Evolutionary conservation across 1,284 basidiomycete genomes (phyloP), one percentile per base, ranked within the genome.

Genomic region (Pyrrhoderma lamaoense): DNA sequence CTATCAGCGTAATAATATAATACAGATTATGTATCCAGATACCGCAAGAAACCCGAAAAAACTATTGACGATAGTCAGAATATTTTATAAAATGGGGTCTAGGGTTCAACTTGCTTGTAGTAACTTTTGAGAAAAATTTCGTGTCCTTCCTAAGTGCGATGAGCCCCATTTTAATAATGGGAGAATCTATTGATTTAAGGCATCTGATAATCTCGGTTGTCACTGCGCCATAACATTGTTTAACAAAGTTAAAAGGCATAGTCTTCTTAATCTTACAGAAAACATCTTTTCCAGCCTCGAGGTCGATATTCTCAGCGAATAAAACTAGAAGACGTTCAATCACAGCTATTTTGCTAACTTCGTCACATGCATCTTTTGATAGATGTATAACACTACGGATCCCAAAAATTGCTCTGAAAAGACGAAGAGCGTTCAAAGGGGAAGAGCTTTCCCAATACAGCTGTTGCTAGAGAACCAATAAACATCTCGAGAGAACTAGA

Each of bases 141-240:
- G 25, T 47, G n/a, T 43, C 47, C 39, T 52, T 47, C 16, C 43
- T 22, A 18, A 52, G 16, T 2, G 42, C 25, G n/a, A 31, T 19
- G 22, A 49, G 39, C 18, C 42, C 42, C 27, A 42, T 46, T 25
- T 42, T 39, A 22, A 38, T n/a, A 22, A 22, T 34, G 8, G n/a
- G 14, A 5, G 31, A 16, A 7, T 54, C 25, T 44, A 54, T 2
- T 2, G 37, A 34, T 23, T 40, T 22, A 3, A 50, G 37, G 11
- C 38, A 44, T 13, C 52, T 45, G 21, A 53, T 39, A 22, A 53
- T 44, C 34, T 49, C 52, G 22, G 8, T 21, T 37, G 27, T 44
- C 9, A 53, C 52, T 53, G 3, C n/a, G 7, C 25, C 3, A 46
- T 46, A 14, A 46, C 11, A n/a, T 21, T 42, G 3, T 13, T 8